Conservation (phyloP, 306 rosid species). For the Glycine tomentella region DNA sequence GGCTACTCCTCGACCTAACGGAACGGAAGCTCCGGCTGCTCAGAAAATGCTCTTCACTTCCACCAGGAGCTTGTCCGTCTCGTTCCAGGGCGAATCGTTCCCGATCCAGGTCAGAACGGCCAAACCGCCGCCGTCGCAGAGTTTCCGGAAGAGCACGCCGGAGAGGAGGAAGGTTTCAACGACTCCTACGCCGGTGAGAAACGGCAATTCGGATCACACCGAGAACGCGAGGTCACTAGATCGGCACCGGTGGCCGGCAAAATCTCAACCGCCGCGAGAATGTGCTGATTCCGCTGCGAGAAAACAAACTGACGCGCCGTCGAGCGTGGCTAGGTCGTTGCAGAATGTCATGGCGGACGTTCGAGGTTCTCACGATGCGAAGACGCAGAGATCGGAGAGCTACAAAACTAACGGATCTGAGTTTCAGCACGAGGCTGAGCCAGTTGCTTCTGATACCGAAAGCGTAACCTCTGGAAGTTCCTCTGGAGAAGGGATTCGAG, state of each 20-base stretch:
- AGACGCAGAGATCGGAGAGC: conserved; percentile 50
- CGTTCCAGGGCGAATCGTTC: conserved; percentile 94
- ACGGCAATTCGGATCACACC: conserved; percentile 54
- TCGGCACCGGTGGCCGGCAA: conserved; percentile 80
- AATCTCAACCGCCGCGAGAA: conserved; percentile 30
- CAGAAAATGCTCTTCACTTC: conserved; percentile 84
- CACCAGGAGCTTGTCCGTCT: conserved; percentile 84
- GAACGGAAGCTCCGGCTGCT: conserved; percentile 58
- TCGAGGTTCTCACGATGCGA: conserved; percentile 49
- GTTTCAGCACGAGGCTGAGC: conserved; percentile 40
- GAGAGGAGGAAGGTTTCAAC: conserved; percentile 73
- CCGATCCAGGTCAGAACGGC: conserved; percentile 78
- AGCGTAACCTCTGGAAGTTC: conserved; percentile 77
- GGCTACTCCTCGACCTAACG: conserved; percentile 63
- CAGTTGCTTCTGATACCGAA: conserved; percentile 72
- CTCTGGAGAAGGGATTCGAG: conserved; percentile 54
- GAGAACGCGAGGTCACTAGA: conserved; percentile 68
- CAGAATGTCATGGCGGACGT: conserved; percentile 61
- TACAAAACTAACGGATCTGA: conserved; percentile 61
- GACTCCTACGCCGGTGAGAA: conserved; percentile 47
- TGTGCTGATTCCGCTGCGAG: conserved; percentile 55
- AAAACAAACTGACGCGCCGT: conserved; percentile 52
- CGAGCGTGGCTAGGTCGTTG: conserved; percentile 67
- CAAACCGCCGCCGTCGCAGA: conserved; percentile 67
- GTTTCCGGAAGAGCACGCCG: conserved; percentile 70